A percentile compares a stretch with the other conserved stretches of the same genome.
phyloP scores from a whole-genome alignment of 768 basidiomycete species.

The Mycena rebaudengoi region DNA sequence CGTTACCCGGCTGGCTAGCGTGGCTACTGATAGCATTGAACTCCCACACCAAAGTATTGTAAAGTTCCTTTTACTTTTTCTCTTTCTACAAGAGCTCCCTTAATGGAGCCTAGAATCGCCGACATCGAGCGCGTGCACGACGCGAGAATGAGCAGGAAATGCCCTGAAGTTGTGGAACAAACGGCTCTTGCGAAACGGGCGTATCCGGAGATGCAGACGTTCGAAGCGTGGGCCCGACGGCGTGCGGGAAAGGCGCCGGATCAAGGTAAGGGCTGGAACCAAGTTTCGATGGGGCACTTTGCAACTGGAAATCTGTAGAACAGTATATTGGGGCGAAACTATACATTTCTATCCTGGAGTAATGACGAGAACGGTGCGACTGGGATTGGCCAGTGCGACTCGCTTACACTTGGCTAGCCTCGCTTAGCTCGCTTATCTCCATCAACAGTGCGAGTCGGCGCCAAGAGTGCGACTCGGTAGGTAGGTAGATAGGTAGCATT shows the following conservation, averaged over 20 bases:
- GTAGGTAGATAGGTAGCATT: no score
- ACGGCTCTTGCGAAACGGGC: slow-evolving; percentile 29
- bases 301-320: slow-evolving; percentile 34
- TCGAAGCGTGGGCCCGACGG: slow-evolving; percentile 36
- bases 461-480: no score
- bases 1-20: slow-evolving; percentile 39
- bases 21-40: slow-evolving; percentile 38
- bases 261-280: slow-evolving; percentile 34
- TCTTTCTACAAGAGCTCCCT: background rate
- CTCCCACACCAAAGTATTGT: slow-evolving; percentile 39
- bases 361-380: no score
- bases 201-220: slow-evolving; percentile 36
- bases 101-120: slow-evolving; percentile 28
- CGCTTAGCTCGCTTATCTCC: no score
- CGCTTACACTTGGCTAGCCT: no score
- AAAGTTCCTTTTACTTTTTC: slow-evolving; percentile 15
- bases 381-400: no score
- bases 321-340: no score
- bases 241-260: background rate
- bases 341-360: no score
- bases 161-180: slow-evolving; percentile 32
- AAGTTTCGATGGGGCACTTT: slow-evolving; percentile 35
- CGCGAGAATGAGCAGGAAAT: slow-evolving; percentile 23
- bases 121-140: slow-evolving; percentile 39
- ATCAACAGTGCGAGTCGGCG: no score